phyloP scores from a whole-genome alignment of 352 stramenopile species.

The Elongisporangium undulatum region DNA sequence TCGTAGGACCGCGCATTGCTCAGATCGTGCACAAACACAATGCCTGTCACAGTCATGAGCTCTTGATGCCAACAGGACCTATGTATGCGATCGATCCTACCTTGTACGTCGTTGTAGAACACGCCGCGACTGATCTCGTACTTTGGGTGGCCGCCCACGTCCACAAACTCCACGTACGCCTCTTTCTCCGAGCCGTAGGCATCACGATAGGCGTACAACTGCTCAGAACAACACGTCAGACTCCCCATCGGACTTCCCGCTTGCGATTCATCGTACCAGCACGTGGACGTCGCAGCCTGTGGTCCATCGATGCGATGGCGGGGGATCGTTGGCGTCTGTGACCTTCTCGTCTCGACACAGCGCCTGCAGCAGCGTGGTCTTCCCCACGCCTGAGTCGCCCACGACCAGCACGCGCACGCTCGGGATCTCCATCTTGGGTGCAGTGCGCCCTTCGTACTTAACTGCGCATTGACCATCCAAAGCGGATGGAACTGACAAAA shows the following conservation, averaged over 20 bases:
- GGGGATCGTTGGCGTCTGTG: slow-evolving; percentile 2
- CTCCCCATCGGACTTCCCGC: no score
- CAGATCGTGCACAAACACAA: slow-evolving; percentile 82
- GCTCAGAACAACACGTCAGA: background rate
- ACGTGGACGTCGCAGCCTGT: slow-evolving; percentile 82
- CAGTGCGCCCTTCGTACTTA: no score
- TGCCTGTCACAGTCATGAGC: slow-evolving; percentile 13
- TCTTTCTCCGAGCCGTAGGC: slow-evolving; percentile 31
- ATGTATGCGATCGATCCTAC: slow-evolving; percentile 2
- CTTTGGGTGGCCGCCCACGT: slow-evolving; percentile 76
- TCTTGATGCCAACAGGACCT: background rate
- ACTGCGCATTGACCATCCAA: no score
- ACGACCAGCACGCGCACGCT: slow-evolving; percentile 77
- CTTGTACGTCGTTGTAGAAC: slow-evolving; percentile 83
- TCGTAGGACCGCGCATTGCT: slow-evolving; percentile 75
- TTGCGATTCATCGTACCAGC: slow-evolving; percentile 21
- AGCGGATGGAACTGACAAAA: background rate
- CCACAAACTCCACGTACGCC: slow-evolving; percentile 79
- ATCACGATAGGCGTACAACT: slow-evolving; percentile 34
- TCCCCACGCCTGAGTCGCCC: slow-evolving; percentile 83
- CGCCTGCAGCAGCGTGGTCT: slow-evolving; percentile 67
- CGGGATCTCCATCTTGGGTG: slow-evolving; percentile 61
- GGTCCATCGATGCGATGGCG: slow-evolving; percentile 52
- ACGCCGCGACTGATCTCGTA: slow-evolving; percentile 77
- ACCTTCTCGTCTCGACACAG: slow-evolving; percentile 39